Percentiles rank a stretch among this genome's conserved stretches.
Evolutionary conservation across 208 protist genomes (phyloP).

Genomic region (Tritrichomonas musculus): DNA sequence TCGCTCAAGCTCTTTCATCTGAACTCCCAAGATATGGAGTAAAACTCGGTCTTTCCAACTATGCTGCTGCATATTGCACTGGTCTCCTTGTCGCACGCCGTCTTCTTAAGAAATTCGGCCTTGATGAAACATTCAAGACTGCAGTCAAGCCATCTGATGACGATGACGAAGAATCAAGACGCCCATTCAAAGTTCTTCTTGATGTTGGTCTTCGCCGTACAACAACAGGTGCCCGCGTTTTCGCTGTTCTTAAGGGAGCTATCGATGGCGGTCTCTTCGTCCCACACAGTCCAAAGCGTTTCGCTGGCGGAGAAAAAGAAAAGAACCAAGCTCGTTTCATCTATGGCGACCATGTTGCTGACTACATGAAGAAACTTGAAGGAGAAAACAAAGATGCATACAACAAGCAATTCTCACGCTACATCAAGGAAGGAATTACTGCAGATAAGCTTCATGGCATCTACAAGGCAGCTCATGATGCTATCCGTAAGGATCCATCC

Average conservation of each 20-base stretch:
- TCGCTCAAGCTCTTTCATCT: slow-evolving; percentile 48
- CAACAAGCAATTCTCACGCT: slow-evolving; percentile 81
- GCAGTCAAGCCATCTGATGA: slow-evolving; percentile 66
- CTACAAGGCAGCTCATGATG: slow-evolving; percentile 77
- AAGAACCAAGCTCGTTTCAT: slow-evolving; percentile 69
- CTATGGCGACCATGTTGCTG: slow-evolving; percentile 88
- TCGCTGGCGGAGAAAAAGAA: background rate
- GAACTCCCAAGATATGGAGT: slow-evolving; percentile 90
- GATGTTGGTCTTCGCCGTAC: slow-evolving; percentile 89
- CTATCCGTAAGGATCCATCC: slow-evolving; percentile 41
- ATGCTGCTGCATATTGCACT: slow-evolving; percentile 74
- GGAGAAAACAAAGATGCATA: slow-evolving; percentile 79
- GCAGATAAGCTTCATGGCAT: slow-evolving; percentile 78
- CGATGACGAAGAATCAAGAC: slow-evolving; percentile 48
- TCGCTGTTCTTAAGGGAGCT: slow-evolving; percentile 64
- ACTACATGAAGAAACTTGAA: slow-evolving; percentile 90
- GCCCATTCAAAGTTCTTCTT: slow-evolving; percentile 89
- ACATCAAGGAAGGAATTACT: slow-evolving; percentile 75
- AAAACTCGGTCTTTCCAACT: slow-evolving; percentile 91
- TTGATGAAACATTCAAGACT: slow-evolving; percentile 75
- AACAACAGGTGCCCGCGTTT: slow-evolving; percentile 80
- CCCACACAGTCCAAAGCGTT: background rate
- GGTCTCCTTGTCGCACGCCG: slow-evolving; percentile 90
- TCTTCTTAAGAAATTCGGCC: slow-evolving; percentile 76
- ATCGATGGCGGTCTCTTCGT: slow-evolving; percentile 69